phyloP scores from a whole-genome alignment of 2,329 filamentous ascomycete species.

The Blumeriella jaapii region DNA sequence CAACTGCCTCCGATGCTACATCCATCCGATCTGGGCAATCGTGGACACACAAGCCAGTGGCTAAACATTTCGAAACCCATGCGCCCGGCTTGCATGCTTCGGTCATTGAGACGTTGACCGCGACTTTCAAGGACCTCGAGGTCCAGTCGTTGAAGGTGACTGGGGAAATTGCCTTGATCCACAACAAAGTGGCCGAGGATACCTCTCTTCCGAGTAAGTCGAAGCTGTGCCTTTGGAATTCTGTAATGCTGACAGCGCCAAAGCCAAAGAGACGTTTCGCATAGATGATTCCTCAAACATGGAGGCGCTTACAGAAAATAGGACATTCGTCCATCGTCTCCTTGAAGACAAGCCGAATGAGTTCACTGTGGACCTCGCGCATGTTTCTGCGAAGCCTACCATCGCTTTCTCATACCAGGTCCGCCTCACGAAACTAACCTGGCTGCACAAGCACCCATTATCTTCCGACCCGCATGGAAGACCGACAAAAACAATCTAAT shows the following conservation, averaged over 20 bases:
- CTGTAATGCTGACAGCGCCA: conserved; percentile 24
- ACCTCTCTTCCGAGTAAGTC: conserved; percentile 34
- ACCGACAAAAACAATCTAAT: conserved; percentile 76
- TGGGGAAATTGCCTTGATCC: conserved; percentile 82
- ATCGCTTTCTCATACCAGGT: conserved; percentile 91
- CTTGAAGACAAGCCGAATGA: conserved; percentile 58
- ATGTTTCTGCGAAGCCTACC: conserved; percentile 55
- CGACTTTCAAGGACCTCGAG: conserved; percentile 64
- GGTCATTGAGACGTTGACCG: conserved; percentile 83
- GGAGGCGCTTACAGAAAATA: conserved; percentile 88
- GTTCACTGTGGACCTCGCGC: conserved; percentile 63
- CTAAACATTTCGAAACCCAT: conserved; percentile 71
- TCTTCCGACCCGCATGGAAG: conserved; percentile 61
- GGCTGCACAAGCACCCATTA: conserved; percentile 45
- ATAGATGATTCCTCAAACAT: conserved; percentile 81
- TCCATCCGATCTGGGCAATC: conserved; percentile 86
- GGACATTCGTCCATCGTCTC: conserved; percentile 70
- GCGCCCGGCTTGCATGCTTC: conserved; percentile 75
- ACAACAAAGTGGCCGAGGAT: conserved; percentile 41
- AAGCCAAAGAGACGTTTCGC: conserved; percentile 54
- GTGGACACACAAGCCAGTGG: conserved; percentile 53
- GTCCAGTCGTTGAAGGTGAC: conserved; percentile 63
- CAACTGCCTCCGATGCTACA: conserved; percentile 66
- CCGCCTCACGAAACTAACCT: conserved; percentile 49
- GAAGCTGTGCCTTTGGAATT: background rate